phyloP scores from a whole-genome alignment of 768 basidiomycete genomes.

The Strobilomyces dryophilus region DNA sequence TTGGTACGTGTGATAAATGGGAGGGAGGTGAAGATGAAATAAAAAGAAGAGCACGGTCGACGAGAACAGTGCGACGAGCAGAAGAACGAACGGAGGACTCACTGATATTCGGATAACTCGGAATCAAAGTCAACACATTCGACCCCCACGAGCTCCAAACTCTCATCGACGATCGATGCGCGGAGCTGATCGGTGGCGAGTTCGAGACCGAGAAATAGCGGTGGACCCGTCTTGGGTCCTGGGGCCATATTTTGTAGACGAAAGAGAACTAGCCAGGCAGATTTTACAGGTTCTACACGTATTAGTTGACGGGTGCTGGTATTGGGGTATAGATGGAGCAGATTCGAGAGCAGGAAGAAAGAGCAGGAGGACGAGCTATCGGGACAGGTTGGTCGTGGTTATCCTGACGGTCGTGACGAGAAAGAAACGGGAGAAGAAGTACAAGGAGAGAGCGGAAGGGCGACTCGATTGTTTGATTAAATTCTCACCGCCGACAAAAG shows the following conservation, averaged over 20 bases:
- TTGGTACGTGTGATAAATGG: conserved; percentile 10
- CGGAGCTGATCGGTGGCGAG: conserved; percentile 80
- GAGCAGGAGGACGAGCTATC: conserved; percentile 4
- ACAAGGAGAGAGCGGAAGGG: conserved; percentile 8
- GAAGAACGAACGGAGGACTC: conserved; percentile 27
- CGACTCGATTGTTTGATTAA: conserved; percentile 10
- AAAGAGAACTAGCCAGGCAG: neutral
- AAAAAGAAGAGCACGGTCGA: neutral
- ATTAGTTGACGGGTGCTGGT: conserved; percentile 22
- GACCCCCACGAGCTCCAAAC: conserved; percentile 75
- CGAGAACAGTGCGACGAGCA: neutral
- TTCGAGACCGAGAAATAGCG: conserved; percentile 84
- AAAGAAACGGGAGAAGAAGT: conserved; percentile 9
- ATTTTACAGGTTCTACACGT: conserved; percentile 9
- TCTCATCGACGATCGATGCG: conserved; percentile 80
- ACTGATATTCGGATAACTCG: conserved; percentile 80
- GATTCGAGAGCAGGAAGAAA: conserved; percentile 12
- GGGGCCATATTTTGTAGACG: conserved; percentile 28
- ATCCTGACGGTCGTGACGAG: conserved; percentile 27
- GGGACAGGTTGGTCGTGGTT: conserved; percentile 10
- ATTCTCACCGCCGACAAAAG: conserved; percentile 13
- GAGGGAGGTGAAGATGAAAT: neutral
- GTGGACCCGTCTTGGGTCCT: conserved; percentile 37
- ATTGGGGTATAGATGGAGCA: conserved; percentile 28
- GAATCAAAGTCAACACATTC: conserved; percentile 82